These are phyloP conservation scores for Cordyceps pruinosa DNA, from an alignment of 2,329 filamentous ascomycete species.

Conservation along the genomic window DNA sequence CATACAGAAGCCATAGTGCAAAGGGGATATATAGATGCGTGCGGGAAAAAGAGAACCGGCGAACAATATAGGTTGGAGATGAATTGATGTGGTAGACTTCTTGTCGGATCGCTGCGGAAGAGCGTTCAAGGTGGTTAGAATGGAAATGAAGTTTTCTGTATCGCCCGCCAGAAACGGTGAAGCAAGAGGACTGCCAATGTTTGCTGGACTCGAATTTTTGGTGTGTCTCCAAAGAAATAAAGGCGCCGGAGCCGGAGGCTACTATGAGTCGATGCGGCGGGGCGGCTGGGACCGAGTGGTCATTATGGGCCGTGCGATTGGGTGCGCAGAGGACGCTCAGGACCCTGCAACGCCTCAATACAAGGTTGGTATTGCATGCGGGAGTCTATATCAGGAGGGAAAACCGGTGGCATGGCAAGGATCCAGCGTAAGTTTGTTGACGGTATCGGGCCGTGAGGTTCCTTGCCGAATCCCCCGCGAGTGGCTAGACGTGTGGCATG, in stretches of 20 bases:
- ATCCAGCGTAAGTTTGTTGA: neutral
- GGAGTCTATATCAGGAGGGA: neutral
- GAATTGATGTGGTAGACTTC: neutral
- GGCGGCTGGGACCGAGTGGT: neutral
- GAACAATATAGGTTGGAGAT: neutral
- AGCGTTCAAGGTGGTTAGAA: neutral
- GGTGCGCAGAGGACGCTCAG: neutral
- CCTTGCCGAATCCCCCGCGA: too few species aligned
- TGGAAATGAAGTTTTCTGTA: neutral
- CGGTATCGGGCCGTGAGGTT: neutral
- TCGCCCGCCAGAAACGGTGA: neutral
- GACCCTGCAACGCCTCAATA: neutral
- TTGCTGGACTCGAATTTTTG: neutral
- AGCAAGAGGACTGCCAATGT: too few species aligned
- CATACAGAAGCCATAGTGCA: constrained; percentile 14
- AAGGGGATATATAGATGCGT: neutral
- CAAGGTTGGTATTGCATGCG: neutral
- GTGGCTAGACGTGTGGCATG: neutral
- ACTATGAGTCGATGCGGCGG: constrained; percentile 9
- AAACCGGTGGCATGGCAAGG: neutral
- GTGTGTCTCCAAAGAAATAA: neutral
- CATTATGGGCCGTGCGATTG: constrained; percentile 7
- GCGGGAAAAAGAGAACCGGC: neutral
- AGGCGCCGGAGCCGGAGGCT: constrained; percentile 4
- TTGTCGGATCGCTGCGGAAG: neutral